Percentiles rank a stretch among this genome's conserved stretches.
Conservation (phyloP, 495 filamentous ascomycete species). For the Usnea hakonensis region DNA sequence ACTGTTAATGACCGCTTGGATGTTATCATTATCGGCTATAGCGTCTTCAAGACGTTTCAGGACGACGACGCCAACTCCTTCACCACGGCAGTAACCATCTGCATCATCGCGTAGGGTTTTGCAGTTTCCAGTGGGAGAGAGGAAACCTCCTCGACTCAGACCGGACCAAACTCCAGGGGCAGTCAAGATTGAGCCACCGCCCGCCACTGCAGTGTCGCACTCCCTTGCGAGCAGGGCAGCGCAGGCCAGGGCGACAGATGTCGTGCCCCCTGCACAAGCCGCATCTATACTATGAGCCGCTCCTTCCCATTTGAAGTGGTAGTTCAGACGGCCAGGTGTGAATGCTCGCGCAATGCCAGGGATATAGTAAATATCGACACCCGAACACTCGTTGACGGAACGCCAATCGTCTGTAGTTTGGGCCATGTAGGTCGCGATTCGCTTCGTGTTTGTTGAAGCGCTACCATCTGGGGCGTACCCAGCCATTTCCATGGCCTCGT, state of each 20-base stretch:
- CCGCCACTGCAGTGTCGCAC: background rate
- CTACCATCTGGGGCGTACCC: slow-evolving; percentile 27
- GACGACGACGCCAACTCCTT: slow-evolving; percentile 36
- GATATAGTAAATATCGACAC: background rate
- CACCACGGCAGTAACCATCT: slow-evolving; percentile 60
- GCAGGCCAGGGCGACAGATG: background rate
- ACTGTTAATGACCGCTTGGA: slow-evolving; percentile 33
- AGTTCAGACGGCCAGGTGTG: background rate
- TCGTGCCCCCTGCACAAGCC: background rate
- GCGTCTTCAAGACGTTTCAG: slow-evolving; percentile 41
- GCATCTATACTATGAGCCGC: background rate
- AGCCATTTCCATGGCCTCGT: slow-evolving; percentile 35
- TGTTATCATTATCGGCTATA: slow-evolving; percentile 39
- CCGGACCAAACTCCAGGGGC: slow-evolving; percentile 26
- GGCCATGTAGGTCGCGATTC: slow-evolving; percentile 32
- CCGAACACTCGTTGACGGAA: slow-evolving; percentile 33
- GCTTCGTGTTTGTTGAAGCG: slow-evolving; percentile 23
- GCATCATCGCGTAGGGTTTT: slow-evolving; percentile 59
- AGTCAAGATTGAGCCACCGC: background rate
- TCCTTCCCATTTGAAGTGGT: background rate
- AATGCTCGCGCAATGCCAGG: background rate
- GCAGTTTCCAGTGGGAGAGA: slow-evolving; percentile 56
- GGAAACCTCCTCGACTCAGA: slow-evolving; percentile 59
- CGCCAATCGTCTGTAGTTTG: slow-evolving; percentile 32
- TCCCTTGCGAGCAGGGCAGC: background rate